A percentile compares a stretch with the other conserved stretches of the same genome.
Evolutionary conservation across 441 rosid species (phyloP).

Genomic region (Populus hybrid): DNA sequence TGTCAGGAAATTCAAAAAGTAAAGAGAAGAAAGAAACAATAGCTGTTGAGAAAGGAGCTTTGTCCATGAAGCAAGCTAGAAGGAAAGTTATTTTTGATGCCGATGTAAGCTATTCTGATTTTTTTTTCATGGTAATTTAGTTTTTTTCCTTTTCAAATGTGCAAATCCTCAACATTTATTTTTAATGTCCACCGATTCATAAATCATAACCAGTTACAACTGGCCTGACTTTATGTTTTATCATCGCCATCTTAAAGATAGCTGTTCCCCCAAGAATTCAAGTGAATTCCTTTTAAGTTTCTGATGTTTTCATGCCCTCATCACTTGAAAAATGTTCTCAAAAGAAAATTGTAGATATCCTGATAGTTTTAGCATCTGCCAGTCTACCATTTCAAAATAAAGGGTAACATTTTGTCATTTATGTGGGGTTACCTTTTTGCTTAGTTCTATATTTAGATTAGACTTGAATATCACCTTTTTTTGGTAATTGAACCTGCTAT

Average conservation of each 20-base stretch:
- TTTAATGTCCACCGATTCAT: background rate
- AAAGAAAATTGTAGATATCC: background rate
- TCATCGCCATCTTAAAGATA: background rate
- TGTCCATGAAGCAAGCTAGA: slow-evolving; percentile 25
- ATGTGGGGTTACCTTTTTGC: background rate
- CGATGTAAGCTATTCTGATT: slow-evolving; percentile 39
- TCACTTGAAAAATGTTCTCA: background rate
- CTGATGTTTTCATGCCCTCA: background rate
- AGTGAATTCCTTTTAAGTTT: background rate
- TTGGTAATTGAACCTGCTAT: background rate
- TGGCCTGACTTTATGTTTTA: background rate
- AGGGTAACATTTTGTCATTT: background rate
- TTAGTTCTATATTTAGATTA: background rate
- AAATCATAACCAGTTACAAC: background rate
- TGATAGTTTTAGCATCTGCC: background rate
- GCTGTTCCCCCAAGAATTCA: background rate
- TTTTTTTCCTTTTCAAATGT: background rate
- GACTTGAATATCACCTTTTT: background rate
- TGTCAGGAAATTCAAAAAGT: background rate
- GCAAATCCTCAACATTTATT: background rate
- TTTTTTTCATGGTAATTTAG: background rate
- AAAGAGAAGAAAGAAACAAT: slow-evolving; percentile 9
- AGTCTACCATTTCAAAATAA: background rate
- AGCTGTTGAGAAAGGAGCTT: slow-evolving; percentile 8
- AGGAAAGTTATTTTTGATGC: slow-evolving; percentile 49